Conservation (phyloP, 139 green algal genomes). For the Tetradesmus lagerheimii region DNA sequence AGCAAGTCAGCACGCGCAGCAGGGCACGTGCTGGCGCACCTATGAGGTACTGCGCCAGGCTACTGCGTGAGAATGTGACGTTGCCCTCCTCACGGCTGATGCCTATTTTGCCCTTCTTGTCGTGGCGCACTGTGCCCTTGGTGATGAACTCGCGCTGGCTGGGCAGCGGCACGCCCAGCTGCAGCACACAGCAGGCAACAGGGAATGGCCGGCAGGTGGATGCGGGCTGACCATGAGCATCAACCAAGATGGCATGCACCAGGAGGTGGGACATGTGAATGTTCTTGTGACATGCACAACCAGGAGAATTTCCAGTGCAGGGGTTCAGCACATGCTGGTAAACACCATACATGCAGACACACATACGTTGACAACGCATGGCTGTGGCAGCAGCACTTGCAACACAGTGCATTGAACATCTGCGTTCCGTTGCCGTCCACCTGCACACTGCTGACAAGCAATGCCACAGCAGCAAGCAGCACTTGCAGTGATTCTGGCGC, state of each 20-base stretch:
- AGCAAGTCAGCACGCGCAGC: too few species aligned
- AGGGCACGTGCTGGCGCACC: slow-evolving; percentile 11
- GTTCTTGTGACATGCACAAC: too few species aligned
- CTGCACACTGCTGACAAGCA: neutral
- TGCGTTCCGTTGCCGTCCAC: too few species aligned
- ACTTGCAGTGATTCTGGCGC: neutral
- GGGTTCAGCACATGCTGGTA: too few species aligned
- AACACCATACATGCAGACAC: too few species aligned
- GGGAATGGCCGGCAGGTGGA: neutral
- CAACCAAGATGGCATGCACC: neutral
- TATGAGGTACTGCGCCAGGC: slow-evolving; percentile 68
- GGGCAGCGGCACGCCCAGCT: slow-evolving; percentile 59
- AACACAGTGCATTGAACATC: neutral
- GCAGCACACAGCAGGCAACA: neutral
- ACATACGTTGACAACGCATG: too few species aligned
- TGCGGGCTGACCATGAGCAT: neutral
- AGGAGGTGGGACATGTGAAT: too few species aligned
- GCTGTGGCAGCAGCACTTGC: neutral
- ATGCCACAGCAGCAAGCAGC: neutral
- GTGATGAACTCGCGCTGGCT: slow-evolving; percentile 48
- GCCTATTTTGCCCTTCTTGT: slow-evolving; percentile 59
- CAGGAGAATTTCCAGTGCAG: too few species aligned
- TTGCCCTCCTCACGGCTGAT: slow-evolving; percentile 63
- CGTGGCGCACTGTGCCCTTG: slow-evolving; percentile 64
- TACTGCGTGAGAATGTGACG: slow-evolving; percentile 58